phyloP scores from a whole-genome alignment of 768 basidiomycete species.

The Calocera viscosa region DNA sequence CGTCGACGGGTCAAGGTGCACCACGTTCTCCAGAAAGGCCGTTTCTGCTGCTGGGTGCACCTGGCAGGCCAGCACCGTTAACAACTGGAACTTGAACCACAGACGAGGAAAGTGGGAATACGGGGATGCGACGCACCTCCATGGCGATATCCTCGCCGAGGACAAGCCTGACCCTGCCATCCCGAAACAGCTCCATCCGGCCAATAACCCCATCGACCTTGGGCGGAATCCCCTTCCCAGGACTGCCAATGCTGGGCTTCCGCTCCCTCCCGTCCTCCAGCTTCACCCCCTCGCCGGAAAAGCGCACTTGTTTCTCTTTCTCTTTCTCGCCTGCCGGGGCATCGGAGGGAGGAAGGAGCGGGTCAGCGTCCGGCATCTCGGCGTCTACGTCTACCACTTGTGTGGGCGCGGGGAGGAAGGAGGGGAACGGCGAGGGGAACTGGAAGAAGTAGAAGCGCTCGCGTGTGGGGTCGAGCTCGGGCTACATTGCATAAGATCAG shows the following conservation, averaged over 20 bases:
- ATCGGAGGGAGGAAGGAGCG: no score
- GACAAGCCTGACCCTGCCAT: slow-evolving; percentile 77
- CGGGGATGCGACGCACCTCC: slow-evolving; percentile 71
- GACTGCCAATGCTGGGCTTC: slow-evolving; percentile 21
- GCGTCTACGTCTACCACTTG: slow-evolving; percentile 29
- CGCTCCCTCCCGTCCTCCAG: slow-evolving; percentile 23
- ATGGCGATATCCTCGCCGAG: slow-evolving; percentile 67
- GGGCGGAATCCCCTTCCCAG: slow-evolving; percentile 15
- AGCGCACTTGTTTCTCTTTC: slow-evolving; percentile 13
- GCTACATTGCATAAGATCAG: no score
- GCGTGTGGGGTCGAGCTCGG: background rate
- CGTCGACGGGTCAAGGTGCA: slow-evolving; percentile 48
- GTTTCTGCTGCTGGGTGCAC: slow-evolving; percentile 71
- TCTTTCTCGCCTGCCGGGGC: slow-evolving; percentile 16
- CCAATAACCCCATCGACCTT: slow-evolving; percentile 68
- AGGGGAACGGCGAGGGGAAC: slow-evolving; percentile 76
- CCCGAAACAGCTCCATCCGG: slow-evolving; percentile 70
- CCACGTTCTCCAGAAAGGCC: slow-evolving; percentile 80
- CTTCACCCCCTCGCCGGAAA: slow-evolving; percentile 12
- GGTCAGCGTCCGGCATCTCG: slow-evolving; percentile 13
- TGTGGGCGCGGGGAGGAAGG: slow-evolving; percentile 39
- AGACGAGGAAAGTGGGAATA: no score
- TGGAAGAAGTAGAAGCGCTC: slow-evolving; percentile 67
- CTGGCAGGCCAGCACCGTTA: slow-evolving; percentile 29
- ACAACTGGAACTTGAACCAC: no score